Conservation (phyloP, 192 early-diverging fungal species). For the Dispira parvispora region DNA sequence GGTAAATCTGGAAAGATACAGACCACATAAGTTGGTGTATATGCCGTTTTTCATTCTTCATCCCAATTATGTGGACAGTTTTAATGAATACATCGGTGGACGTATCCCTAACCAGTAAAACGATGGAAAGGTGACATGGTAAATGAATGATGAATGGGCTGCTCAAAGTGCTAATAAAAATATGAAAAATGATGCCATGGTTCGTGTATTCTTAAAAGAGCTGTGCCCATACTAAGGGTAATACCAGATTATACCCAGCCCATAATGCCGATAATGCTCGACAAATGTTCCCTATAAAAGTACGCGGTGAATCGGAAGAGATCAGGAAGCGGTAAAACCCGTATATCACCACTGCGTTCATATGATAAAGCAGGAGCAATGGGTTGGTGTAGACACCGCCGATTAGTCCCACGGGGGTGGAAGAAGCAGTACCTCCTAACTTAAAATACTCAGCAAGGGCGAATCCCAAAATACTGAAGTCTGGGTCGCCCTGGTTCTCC, state of each 20-base stretch:
- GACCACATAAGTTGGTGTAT: too few species aligned
- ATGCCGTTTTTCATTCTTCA: too few species aligned
- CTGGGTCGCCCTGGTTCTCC: conserved; percentile 55
- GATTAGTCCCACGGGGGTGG: conserved; percentile 72
- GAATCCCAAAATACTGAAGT: conserved; percentile 54
- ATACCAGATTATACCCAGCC: conserved; percentile 27
- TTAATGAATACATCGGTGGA: too few species aligned
- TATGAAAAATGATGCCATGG: too few species aligned
- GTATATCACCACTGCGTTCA: conserved; percentile 79
- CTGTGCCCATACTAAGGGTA: conserved; percentile 24
- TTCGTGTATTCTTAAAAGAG: too few species aligned
- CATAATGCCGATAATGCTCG: conserved; percentile 29
- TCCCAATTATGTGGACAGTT: too few species aligned
- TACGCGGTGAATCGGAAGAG: conserved; percentile 29
- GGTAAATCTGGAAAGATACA: too few species aligned
- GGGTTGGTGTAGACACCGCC: conserved; percentile 69
- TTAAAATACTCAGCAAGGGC: conserved; percentile 79
- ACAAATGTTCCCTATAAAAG: conserved; percentile 21
- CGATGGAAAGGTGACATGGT: too few species aligned
- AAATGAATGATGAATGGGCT: too few species aligned
- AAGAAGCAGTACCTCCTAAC: conserved; percentile 61
- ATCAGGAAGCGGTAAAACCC: conserved; percentile 30
- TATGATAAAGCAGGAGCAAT: conserved; percentile 64
- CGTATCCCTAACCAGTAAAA: too few species aligned
- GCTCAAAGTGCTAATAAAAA: too few species aligned